phyloP scores from a whole-genome alignment of 2,329 filamentous ascomycete species.

The Aspergillus spinulosporus region DNA sequence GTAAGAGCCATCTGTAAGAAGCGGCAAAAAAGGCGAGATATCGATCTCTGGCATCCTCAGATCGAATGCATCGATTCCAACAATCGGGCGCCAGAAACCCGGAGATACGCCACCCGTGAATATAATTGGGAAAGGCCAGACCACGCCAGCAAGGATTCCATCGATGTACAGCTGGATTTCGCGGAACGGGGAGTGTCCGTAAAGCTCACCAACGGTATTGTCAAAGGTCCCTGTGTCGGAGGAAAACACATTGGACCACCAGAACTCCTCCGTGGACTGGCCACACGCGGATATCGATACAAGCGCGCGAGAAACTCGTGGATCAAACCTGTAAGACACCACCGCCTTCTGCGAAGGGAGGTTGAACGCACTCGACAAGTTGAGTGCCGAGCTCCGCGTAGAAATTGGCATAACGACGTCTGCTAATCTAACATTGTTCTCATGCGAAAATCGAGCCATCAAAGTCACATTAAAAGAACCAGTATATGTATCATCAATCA shows the following conservation, averaged over 20 bases:
- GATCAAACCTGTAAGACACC: constrained; percentile 63
- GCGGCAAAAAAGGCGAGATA: constrained; percentile 71
- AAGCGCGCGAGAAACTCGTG: constrained; percentile 67
- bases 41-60: constrained; percentile 79
- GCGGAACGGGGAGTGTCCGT: constrained; percentile 71
- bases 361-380: constrained; percentile 65
- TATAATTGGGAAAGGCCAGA: constrained; percentile 79
- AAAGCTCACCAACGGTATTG: constrained; percentile 56
- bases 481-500: constrained; percentile 70
- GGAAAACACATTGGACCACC: constrained; percentile 76
- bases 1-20: constrained; percentile 63
- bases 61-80: constrained; percentile 77
- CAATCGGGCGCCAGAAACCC: constrained; percentile 74
- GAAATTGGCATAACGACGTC: constrained; percentile 67
- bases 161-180: constrained; percentile 78
- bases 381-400: constrained; percentile 33
- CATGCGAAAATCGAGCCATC: constrained; percentile 68
- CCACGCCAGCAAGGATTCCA: constrained; percentile 68
- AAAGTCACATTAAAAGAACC: constrained; percentile 72
- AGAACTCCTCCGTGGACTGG: constrained; percentile 77
- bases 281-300: constrained; percentile 76
- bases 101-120: constrained; percentile 80
- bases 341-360: constrained; percentile 64
- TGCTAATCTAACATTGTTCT: constrained; percentile 49
- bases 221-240: constrained; percentile 62